A percentile compares a stretch with the other conserved stretches of the same genome.
Evolutionary conservation across 768 basidiomycete species (phyloP).

Genomic region (Gymnopilus junonius): DNA sequence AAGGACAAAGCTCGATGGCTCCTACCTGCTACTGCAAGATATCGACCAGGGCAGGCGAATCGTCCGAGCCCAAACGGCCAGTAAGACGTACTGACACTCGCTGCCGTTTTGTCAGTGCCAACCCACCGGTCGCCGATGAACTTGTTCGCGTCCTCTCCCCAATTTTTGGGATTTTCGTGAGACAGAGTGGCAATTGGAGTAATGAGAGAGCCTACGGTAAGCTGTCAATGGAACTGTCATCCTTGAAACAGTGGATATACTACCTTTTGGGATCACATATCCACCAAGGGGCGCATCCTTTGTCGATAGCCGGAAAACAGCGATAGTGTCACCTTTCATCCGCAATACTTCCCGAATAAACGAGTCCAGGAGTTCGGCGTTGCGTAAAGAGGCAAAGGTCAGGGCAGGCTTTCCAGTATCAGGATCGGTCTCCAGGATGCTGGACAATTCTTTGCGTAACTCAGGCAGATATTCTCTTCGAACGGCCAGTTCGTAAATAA

Average conservation of each 20-base stretch:
- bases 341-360: constrained; percentile 9
- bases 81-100: neutral
- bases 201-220: neutral
- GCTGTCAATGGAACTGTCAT: neutral
- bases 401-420: neutral
- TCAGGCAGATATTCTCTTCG: neutral
- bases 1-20: neutral
- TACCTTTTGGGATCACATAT: constrained; percentile 2
- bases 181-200: constrained; percentile 1
- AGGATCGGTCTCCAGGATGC: neutral
- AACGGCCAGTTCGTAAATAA: neutral
- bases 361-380: constrained; percentile 3
- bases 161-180: neutral
- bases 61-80: constrained; percentile 7
- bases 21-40: neutral
- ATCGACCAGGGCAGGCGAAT: constrained; percentile 2
- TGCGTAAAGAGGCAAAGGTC: constrained; percentile 3
- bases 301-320: neutral
- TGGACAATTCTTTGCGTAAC: neutral
- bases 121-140: constrained; percentile 4
- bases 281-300: neutral
- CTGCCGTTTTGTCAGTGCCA: constrained; percentile 1
- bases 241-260: neutral
- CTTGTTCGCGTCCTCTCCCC: neutral
- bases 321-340: constrained; percentile 1